Conservation (phyloP, 257 asterid species). For the Nicotiana benthamiana region DNA sequence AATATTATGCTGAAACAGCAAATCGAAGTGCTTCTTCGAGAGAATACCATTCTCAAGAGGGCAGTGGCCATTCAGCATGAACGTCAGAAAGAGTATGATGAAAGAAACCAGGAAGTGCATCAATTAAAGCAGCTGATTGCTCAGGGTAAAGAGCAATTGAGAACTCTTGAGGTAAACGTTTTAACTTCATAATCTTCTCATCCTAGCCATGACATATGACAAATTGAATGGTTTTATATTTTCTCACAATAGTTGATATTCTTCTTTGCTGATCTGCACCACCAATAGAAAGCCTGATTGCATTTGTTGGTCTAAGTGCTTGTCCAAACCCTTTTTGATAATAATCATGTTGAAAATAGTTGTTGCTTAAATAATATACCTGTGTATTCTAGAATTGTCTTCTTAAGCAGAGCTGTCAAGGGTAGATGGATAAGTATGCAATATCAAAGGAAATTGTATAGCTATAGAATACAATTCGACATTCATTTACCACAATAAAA, state of each 20-base stretch:
- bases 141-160: conserved; percentile 60
- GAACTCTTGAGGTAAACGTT: conserved; percentile 60
- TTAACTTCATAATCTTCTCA: neutral
- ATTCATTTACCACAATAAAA: neutral
- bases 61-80: conserved; percentile 78
- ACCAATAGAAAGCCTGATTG: neutral
- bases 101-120: conserved; percentile 52
- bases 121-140: conserved; percentile 60
- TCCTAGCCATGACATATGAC: neutral
- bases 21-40: conserved; percentile 42
- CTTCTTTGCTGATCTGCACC: neutral
- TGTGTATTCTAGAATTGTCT: neutral
- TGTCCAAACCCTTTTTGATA: neutral
- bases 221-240: neutral
- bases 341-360: neutral
- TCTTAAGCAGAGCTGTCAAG: neutral
- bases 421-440: neutral
- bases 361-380: neutral
- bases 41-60: conserved; percentile 67
- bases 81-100: conserved; percentile 72
- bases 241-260: neutral
- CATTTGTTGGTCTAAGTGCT: neutral
- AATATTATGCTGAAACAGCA: conserved; percentile 59
- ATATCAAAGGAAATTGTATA: neutral
- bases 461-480: neutral